These are phyloP conservation scores for Triangularia verruculosa DNA, from an alignment of 2,329 filamentous ascomycete species.

Conservation along the genomic window DNA sequence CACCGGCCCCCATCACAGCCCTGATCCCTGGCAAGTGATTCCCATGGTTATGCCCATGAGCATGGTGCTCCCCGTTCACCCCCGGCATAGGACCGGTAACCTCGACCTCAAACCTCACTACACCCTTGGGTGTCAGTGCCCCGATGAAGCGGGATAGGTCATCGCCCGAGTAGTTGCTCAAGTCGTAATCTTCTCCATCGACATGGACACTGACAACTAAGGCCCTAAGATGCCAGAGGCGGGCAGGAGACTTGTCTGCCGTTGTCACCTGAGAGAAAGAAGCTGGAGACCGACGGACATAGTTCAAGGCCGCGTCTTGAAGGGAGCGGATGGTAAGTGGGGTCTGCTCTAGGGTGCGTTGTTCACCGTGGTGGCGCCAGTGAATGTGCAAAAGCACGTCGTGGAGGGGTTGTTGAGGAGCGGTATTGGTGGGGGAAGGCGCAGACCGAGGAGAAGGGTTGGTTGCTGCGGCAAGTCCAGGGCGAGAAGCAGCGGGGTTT, in stretches of 20 bases:
- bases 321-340: slow-evolving; percentile 14
- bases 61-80: background rate
- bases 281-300: slow-evolving; percentile 16
- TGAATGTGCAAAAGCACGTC: slow-evolving; percentile 25
- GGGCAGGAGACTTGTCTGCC: background rate
- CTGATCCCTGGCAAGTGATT: background rate
- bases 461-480: background rate
- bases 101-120: slow-evolving; percentile 19
- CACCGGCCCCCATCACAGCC: background rate
- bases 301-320: slow-evolving; percentile 18
- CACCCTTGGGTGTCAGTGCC: background rate
- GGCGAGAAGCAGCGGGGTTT: background rate
- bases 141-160: slow-evolving; percentile 31
- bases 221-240: slow-evolving; percentile 22
- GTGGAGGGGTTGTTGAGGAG: slow-evolving; percentile 2
- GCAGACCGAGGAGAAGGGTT: background rate
- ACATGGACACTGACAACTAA: slow-evolving; percentile 26
- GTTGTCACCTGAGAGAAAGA: slow-evolving; percentile 9
- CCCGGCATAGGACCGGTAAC: background rate
- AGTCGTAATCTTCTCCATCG: slow-evolving; percentile 31
- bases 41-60: background rate
- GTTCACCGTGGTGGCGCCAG: slow-evolving; percentile 22
- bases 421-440: background rate
- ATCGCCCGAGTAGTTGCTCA: slow-evolving; percentile 31
- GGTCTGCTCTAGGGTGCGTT: slow-evolving; percentile 18